Evolutionary conservation across 257 asterid species (phyloP).

Genomic region (Verbascum thapsus): DNA sequence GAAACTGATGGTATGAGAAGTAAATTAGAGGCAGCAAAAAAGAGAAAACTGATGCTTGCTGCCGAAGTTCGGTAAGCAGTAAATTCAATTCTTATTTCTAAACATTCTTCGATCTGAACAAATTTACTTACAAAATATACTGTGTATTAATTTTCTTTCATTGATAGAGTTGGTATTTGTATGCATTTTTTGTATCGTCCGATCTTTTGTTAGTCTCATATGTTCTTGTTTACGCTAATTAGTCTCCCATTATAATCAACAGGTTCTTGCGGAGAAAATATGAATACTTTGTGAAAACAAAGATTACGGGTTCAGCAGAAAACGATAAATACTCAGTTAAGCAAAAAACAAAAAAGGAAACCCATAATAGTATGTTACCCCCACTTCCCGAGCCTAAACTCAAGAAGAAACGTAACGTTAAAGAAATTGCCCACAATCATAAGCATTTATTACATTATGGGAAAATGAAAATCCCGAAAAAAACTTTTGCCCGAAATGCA

Average conservation of each 20-base stretch:
- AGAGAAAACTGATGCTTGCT: conserved; percentile 58
- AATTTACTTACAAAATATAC: neutral
- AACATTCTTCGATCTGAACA: neutral
- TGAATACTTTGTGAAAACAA: conserved; percentile 43
- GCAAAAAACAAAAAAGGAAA: conserved; percentile 38
- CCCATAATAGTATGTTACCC: conserved; percentile 36
- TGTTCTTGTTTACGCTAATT: conserved; percentile 16
- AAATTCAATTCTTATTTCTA: neutral
- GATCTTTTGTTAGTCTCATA: neutral
- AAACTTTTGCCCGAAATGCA: conserved; percentile 15
- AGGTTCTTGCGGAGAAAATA: conserved; percentile 63
- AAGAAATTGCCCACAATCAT: conserved; percentile 38
- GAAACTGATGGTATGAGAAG: conserved; percentile 50
- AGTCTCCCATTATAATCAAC: conserved; percentile 9
- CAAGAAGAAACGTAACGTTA: conserved; percentile 41
- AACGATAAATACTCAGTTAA: conserved; percentile 36
- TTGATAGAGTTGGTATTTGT: neutral
- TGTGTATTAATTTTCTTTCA: conserved; percentile 1
- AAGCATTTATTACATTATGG: conserved; percentile 30
- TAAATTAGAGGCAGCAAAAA: conserved; percentile 62
- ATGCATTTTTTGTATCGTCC: neutral
- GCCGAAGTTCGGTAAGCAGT: conserved; percentile 80
- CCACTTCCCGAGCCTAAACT: conserved; percentile 48
- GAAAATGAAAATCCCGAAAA: conserved; percentile 38
- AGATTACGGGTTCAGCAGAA: conserved; percentile 27